Base-by-base conservation (phyloP, 192 early-diverging fungal species). In the Backusella sp. region DNA sequence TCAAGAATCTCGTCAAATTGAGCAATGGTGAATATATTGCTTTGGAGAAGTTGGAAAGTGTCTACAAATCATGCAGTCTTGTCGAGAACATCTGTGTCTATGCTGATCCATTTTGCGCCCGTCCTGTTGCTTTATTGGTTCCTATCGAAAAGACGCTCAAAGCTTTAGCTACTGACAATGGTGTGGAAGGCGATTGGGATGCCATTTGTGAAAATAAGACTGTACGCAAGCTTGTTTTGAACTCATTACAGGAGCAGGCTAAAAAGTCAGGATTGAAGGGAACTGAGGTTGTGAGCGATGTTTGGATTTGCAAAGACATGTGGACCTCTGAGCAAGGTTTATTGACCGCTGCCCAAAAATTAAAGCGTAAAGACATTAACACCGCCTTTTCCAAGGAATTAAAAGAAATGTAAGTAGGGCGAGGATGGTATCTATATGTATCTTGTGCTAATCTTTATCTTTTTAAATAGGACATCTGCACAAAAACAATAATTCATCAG, bases 331-430 rank as follows among this genome's bases (percentile, higher is more conserved):
- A 99, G 82, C 70, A 82, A 75, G 91, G 88, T 30, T 78, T 92
- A 70, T 81, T 95, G 78, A 99, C 98, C 36, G 93, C 98, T 12
- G 96, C 96, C n/a, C 93, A 92, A 82, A 98, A 98, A 84, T 80
- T 98, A 68, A 92, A 96, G 66, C 90, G 97, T 49, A 89, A 88
- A 42, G 93, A 87, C 23, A 92, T 99, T 35, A 81, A 82, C 66
- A 81, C 88, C 52, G 81, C 76, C 28, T 94, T 93, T 79, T 82
- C 86, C 68, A 21, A 68, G 1, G 71, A 93, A 76, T 82, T 96
- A 72, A 79, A 90, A 68, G 52, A 53, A 21, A 86, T 90, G 82
- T 90, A 87, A 70, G 80, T 77, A 62, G 28, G 11, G 3, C 2
- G 14, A 44, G 42, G 1, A 28, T 62, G 11, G 23, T 28, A 4